Evolutionary conservation across 2,329 filamentous ascomycete genomes (phyloP).

Genomic region (Neonectria neomacrospora): DNA sequence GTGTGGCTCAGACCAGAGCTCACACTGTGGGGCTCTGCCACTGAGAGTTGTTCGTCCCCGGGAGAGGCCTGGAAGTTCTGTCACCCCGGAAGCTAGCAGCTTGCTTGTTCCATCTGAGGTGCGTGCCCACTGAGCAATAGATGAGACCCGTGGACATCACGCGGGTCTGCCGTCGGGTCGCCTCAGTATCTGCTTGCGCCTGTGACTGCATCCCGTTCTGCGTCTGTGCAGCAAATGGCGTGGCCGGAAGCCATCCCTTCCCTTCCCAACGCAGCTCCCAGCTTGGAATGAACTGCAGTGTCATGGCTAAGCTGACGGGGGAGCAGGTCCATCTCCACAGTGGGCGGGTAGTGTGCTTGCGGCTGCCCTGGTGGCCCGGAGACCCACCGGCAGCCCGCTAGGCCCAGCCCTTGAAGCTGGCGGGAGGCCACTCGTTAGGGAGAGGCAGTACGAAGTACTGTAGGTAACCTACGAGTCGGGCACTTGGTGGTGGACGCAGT

Average conservation of each 20-base stretch:
- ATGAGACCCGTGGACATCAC: not conserved
- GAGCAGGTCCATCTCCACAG: conserved; percentile 20
- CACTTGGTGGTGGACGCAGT: not conserved
- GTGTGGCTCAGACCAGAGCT: conserved; percentile 27
- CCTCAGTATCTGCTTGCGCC: not conserved
- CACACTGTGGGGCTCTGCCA: conserved; percentile 40
- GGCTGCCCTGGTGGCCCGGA: conserved; percentile 7
- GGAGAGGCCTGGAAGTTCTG: conserved; percentile 14
- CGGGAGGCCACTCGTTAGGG: not conserved
- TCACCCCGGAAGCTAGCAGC: not conserved
- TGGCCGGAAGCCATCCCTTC: not conserved
- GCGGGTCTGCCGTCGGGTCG: conserved; percentile 1
- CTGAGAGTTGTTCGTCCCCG: not conserved
- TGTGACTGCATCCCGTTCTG: not conserved
- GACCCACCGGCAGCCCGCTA: conserved; percentile 15
- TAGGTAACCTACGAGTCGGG: too few species aligned
- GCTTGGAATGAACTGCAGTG: conserved; percentile 7
- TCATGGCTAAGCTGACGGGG: conserved; percentile 6
- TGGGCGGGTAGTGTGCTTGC: conserved; percentile 12
- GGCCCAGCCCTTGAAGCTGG: conserved; percentile 13
- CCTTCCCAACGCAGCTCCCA: not conserved
- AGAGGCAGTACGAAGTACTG: not conserved
- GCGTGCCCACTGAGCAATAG: not conserved
- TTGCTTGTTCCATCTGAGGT: not conserved
- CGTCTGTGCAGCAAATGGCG: conserved; percentile 5